Evolutionary conservation across 768 basidiomycete genomes (phyloP).

Genomic region (Tephrocybe rancida): DNA sequence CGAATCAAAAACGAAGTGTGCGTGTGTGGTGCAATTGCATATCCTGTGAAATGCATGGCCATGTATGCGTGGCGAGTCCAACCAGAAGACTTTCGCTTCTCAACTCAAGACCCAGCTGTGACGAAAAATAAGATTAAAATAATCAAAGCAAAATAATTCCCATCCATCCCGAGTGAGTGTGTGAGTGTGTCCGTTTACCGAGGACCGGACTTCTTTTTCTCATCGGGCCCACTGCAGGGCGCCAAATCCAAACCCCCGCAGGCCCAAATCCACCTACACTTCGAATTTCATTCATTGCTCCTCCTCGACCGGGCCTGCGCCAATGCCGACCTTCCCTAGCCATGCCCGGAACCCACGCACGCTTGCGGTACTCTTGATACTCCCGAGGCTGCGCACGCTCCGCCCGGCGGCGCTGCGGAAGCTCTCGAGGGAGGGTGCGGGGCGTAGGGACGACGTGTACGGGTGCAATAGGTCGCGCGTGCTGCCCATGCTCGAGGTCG

Average conservation of each 20-base stretch:
- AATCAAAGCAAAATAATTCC: background rate
- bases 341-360: constrained; percentile 41
- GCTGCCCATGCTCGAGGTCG: constrained; percentile 1
- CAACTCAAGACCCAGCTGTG: background rate
- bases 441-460: constrained; percentile 27
- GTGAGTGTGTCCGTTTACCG: too few species aligned
- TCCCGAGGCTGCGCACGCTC: constrained; percentile 45
- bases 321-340: constrained; percentile 36
- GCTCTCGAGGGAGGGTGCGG: constrained; percentile 47
- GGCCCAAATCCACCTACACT: background rate
- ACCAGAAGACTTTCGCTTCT: background rate
- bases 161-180: constrained; percentile 8
- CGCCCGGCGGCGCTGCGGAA: constrained; percentile 45
- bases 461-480: background rate
- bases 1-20: background rate
- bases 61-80: background rate
- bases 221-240: background rate
- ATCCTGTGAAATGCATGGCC: background rate
- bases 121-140: background rate
- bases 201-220: too few species aligned
- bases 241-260: background rate
- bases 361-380: constrained; percentile 43
- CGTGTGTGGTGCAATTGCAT: constrained; percentile 2
- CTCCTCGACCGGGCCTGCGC: background rate
- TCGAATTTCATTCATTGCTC: background rate